Evolutionary conservation across 2,329 filamentous ascomycete genomes (phyloP), one percentile per base, ranked within the genome.

Genomic region (Ophiosphaerella korrae): DNA sequence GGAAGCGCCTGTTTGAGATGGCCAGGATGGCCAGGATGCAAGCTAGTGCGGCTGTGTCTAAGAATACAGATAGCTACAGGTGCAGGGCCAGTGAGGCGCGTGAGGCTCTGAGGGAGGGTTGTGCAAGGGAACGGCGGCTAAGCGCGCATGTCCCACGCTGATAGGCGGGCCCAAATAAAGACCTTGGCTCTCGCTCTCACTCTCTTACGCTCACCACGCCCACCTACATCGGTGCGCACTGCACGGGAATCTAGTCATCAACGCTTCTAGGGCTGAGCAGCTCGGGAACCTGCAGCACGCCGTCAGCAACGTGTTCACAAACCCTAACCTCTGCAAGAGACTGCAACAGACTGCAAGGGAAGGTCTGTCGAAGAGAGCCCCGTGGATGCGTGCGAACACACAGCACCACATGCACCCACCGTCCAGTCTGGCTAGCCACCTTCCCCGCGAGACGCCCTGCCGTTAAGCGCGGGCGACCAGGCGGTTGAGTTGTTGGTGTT

Each of bases 1-100:
- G 50, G 64, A 70, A 71, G 68, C 68, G 70, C 70, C 69, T 68
- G 67, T 72, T 71, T 72, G 68, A 69, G 62, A 49, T 45, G 53
- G 44, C 48, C 56, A n/a, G n/a, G 62, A 49, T 45, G 53, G 44
- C 48, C 56, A 50, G 47, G 53, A 55, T 55, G 53, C 47, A 58
- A 53, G 59, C 56, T 64, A 50, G 58, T 70, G 67, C 66, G 66
- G 66, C 62, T 70, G 62, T 70, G 51, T 63, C 69, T 72, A 71
- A 70, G 64, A 70, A 72, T 69, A 65, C 56, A 45, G 50, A 45
- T 54, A 21, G 18, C 18, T 21, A 3, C 18, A 21, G 18, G 18
- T 21, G 18, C 18, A 21, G 18, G 18, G 18, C 18, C 18, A 21
- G 3, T 4, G 18, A 21, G 18, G 18, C 18, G 18, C 18, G 18